Evolutionary conservation across 495 filamentous ascomycete genomes (phyloP), one percentile per base, ranked within the genome.

Genomic region (Antarctomyces pellizariae): DNA sequence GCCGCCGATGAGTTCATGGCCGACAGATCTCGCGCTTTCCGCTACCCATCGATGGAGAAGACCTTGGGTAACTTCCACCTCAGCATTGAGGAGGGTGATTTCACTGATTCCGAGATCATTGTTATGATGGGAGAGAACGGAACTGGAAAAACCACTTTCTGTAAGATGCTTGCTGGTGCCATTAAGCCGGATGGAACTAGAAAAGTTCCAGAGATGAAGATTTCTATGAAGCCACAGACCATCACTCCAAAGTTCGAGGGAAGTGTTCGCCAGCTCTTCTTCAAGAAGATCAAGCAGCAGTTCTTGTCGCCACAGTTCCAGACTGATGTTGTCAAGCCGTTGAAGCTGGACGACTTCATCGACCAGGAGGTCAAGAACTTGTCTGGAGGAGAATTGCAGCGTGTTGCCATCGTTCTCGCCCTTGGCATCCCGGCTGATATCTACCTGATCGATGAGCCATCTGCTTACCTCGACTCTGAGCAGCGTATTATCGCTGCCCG

Each of bases 111-210:
- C 2, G 86, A 97, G 39, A 97, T 97, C 37, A 63, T 97, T 24
- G 86, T 97, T 44, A 90, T 95, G 82, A 95, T 97, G 86, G 86
- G 86, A 32, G 89, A 95, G 53, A 95, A 89, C 48, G 80, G 78
- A 47, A 90, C 80, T 25, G 74, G 76, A 39, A 89, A 93, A 59
- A 95, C 86, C 2, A 97, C 86, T 9, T 97, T 97, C 70, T 95
- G 89, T 57, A 71, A 64, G 39, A 73, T 97, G 57, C 64, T 97
- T 31, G 86, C 89, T 33, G 89, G 89, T 39, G 77, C 73, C 18
- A 62, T 86, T 43, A 78, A 91, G 49, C 89, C 86, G 18, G 86
- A 97, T 37, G 65, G 65, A 28, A 59, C 40, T 20, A 54, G 60
- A 36, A 70, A 67, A 30, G 62, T 97, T 2, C 86, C 86, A 7